These are phyloP conservation scores for Heliamphora pulchella DNA, from an alignment of 179 eudicot species.

Conservation along the genomic window DNA sequence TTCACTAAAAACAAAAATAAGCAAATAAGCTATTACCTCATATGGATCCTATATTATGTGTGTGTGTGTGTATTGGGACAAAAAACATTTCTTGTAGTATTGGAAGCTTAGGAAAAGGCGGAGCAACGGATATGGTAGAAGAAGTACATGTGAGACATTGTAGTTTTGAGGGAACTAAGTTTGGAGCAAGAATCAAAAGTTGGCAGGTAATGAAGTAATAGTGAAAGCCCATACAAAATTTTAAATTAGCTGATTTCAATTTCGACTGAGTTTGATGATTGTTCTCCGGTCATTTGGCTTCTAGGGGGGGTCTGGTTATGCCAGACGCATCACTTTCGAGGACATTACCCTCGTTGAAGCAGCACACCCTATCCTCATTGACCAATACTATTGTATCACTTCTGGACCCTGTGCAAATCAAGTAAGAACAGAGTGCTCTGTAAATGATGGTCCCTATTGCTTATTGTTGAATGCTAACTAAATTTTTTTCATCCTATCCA, in stretches of 20 bases:
- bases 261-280: background rate
- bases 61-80: background rate
- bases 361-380: conserved; percentile 5
- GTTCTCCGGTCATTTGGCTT: background rate
- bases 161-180: background rate
- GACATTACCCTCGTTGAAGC: conserved; percentile 14
- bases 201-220: conserved; percentile 14
- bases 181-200: conserved; percentile 19
- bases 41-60: background rate
- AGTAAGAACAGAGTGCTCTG: background rate
- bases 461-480: background rate
- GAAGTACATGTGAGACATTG: conserved; percentile 9
- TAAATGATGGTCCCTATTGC: background rate
- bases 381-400: conserved; percentile 10
- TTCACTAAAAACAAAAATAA: too few species aligned
- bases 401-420: background rate
- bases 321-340: conserved; percentile 6
- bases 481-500: background rate
- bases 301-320: background rate
- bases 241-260: too few species aligned
- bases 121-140: conserved; percentile 5
- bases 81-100: background rate
- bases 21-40: too few species aligned
- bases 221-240: background rate
- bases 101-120: conserved; percentile 15